Base-by-base conservation (phyloP, 108 stramenopile genomes). In the Licmophora abbreviata region DNA sequence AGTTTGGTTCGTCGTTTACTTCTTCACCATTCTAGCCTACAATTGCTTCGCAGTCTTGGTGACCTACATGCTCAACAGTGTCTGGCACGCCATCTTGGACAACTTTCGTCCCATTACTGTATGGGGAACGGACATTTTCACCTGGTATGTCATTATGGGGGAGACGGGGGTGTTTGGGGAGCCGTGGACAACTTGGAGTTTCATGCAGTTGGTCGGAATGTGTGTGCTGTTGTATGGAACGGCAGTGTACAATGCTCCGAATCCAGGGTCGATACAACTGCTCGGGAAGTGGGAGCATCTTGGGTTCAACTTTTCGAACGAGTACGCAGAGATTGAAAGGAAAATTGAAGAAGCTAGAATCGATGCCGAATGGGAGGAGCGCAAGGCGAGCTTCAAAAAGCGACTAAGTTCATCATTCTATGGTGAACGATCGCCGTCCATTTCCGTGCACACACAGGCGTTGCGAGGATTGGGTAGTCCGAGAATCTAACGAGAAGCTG, bases 31-130 rank as follows among this genome's bases (percentile, higher is more conserved):
- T 46, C 93, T 95, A 60, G 59, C 59, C 25, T 98, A 96, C 88
- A 96, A 98, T 67, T 73, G 93, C 42, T 79, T 95, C 47, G 93
- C 95, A 14, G 88, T 98, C 12, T 66, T 95, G 56, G 94, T 98
- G 14, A 95, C 94, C 32, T 93, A 86, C 50, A 54, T 82, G 66
- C 71, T 95, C 44, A 88, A 75, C 65, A 83, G 81, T 29, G 77
- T 97, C 20, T 97, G 94, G 94, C 96, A 97, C 70, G 96, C 94
- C 29, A 97, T 97, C 60, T 66, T 97, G 29, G 96, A 97, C 71
- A 97, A 97, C 46, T 97, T 96, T 66, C 81, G 93, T 31, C 94
- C 95, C 9, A 90, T 95, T 45, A 88, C 91, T 4, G 86, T 95
- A 6, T 94, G 92, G 92, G 69, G 46, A 14, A 73, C 79, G 21